A percentile compares a stretch with the other conserved stretches of the same genome.
These are phyloP conservation scores for Russula brevipes DNA, from an alignment of 768 basidiomycete genomes.

Conservation along the genomic window DNA sequence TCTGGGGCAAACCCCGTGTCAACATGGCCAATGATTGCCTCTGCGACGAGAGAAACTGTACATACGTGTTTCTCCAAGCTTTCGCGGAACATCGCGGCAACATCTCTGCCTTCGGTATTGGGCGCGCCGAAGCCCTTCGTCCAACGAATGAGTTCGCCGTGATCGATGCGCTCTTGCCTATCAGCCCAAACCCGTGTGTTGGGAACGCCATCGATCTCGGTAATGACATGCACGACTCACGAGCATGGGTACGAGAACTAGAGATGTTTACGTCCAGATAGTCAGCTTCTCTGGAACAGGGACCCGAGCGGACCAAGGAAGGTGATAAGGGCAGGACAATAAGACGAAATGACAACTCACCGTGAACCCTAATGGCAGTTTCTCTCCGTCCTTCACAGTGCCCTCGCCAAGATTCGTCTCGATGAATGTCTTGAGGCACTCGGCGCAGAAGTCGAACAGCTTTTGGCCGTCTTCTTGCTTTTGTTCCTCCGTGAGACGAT, in stretches of 20 bases:
- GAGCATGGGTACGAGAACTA: slow-evolving; percentile 94
- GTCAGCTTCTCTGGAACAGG: slow-evolving; percentile 19
- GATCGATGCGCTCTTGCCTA: slow-evolving; percentile 92
- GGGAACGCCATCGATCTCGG: slow-evolving; percentile 3
- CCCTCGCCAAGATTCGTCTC: slow-evolving; percentile 60
- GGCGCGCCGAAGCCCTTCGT: slow-evolving; percentile 96
- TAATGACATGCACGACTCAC: slow-evolving; percentile 43
- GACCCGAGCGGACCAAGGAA: slow-evolving; percentile 11
- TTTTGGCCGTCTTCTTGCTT: slow-evolving; percentile 96
- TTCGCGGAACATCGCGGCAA: slow-evolving; percentile 86
- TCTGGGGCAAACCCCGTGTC: slow-evolving; percentile 38
- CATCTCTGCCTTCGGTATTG: slow-evolving; percentile 89
- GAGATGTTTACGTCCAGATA: slow-evolving; percentile 14
- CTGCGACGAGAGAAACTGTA: slow-evolving; percentile 13
- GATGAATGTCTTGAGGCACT: slow-evolving; percentile 86
- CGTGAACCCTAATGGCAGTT: slow-evolving; percentile 87
- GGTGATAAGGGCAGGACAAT: slow-evolving; percentile 16
- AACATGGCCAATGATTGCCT: neutral
- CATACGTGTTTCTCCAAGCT: slow-evolving; percentile 74
- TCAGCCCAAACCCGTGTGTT: neutral
- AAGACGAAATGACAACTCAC: slow-evolving; percentile 44
- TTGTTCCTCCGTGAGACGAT: slow-evolving; percentile 94
- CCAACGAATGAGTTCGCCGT: slow-evolving; percentile 93
- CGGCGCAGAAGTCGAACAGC: slow-evolving; percentile 96
- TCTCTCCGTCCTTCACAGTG: slow-evolving; percentile 47